These are phyloP conservation scores for Penicillium angulare DNA, from an alignment of 495 filamentous ascomycete genomes.

Conservation along the genomic window DNA sequence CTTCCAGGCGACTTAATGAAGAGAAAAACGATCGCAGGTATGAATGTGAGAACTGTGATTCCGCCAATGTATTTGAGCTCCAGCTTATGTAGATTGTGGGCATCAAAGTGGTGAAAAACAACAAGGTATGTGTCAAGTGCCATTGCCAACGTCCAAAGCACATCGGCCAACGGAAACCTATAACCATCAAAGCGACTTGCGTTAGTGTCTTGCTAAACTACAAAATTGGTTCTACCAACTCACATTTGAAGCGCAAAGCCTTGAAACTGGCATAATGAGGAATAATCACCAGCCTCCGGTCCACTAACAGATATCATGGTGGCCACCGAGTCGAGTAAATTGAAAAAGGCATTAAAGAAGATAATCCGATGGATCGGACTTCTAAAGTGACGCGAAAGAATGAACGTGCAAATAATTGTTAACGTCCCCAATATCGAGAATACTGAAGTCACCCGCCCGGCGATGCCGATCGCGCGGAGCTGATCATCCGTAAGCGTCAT, in stretches of 20 bases:
- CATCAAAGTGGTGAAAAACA: slow-evolving; percentile 43
- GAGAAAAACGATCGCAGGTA: slow-evolving; percentile 43
- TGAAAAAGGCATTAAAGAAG: slow-evolving; percentile 47
- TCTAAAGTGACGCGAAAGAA: slow-evolving; percentile 37
- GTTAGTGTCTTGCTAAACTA: background rate
- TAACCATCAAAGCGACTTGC: background rate
- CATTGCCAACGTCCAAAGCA: slow-evolving; percentile 50
- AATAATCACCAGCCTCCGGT: slow-evolving; percentile 33
- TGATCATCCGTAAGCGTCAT: slow-evolving; percentile 35
- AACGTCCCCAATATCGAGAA: slow-evolving; percentile 39
- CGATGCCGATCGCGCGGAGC: slow-evolving; percentile 25
- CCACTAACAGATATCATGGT: slow-evolving; percentile 47
- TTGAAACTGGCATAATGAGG: slow-evolving; percentile 47
- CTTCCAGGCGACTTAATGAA: slow-evolving; percentile 37
- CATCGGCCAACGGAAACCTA: slow-evolving; percentile 51
- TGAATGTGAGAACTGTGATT: slow-evolving; percentile 37
- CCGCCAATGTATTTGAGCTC: slow-evolving; percentile 40
- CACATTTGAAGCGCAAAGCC: slow-evolving; percentile 50
- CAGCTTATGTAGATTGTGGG: slow-evolving; percentile 34
- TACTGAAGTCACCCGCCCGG: slow-evolving; percentile 36
- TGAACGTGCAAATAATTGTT: slow-evolving; percentile 41
- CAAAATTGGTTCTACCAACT: background rate
- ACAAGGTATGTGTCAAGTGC: slow-evolving; percentile 45
- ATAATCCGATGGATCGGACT: slow-evolving; percentile 50
- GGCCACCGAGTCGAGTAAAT: slow-evolving; percentile 43